Evolutionary conservation across 2,329 filamentous ascomycete genomes (phyloP).

Genomic region (Myriosclerotinia curreyana): DNA sequence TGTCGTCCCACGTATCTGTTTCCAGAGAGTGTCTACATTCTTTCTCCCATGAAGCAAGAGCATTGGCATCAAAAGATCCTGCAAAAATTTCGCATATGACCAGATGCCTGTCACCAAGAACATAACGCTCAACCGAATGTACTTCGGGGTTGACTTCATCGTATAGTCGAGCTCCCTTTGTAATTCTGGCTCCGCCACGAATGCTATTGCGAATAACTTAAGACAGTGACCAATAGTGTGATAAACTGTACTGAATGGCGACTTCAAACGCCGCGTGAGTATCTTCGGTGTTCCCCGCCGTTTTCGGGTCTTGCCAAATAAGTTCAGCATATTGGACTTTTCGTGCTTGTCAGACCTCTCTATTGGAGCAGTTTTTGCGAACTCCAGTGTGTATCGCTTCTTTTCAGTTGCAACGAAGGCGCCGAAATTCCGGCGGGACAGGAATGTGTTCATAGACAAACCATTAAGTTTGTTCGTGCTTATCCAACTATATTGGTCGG

Average conservation of each 20-base stretch:
- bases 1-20: slow-evolving; percentile 19
- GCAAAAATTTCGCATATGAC: slow-evolving; percentile 22
- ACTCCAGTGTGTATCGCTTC: slow-evolving; percentile 26
- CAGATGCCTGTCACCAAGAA: slow-evolving; percentile 37
- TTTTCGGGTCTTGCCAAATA: slow-evolving; percentile 5
- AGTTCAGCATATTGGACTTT: slow-evolving; percentile 8
- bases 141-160: slow-evolving; percentile 9
- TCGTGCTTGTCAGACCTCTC: slow-evolving; percentile 15
- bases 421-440: slow-evolving; percentile 32
- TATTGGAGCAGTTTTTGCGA: slow-evolving; percentile 22
- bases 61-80: slow-evolving; percentile 24
- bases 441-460: slow-evolving; percentile 27
- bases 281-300: not conserved
- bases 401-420: slow-evolving; percentile 31
- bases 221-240: slow-evolving; percentile 36
- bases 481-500: slow-evolving; percentile 30
- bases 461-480: slow-evolving; percentile 28
- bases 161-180: slow-evolving; percentile 45
- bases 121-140: slow-evolving; percentile 38
- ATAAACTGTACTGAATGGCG: slow-evolving; percentile 39
- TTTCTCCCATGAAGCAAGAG: slow-evolving; percentile 39
- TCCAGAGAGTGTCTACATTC: slow-evolving; percentile 10
- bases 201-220: slow-evolving; percentile 45
- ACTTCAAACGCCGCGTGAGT: slow-evolving; percentile 23
- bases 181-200: slow-evolving; percentile 46